Conservation (phyloP, 768 basidiomycete genomes). For the Agaricus bisporus region DNA sequence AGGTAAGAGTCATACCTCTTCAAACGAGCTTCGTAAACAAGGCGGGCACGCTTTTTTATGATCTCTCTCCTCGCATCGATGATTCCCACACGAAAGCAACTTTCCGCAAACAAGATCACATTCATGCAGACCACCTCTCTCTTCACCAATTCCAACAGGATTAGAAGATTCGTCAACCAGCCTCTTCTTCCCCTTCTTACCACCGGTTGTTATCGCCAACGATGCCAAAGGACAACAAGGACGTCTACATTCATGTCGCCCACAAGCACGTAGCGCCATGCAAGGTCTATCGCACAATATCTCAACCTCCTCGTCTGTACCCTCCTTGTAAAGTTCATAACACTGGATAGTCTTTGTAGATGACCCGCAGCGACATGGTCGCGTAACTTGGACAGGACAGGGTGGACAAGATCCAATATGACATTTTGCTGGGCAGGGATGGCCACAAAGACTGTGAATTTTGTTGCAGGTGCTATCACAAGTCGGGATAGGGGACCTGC, state of each 20-base stretch:
- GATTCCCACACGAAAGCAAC: constrained; percentile 67
- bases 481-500: constrained; percentile 75
- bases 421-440: constrained; percentile 64
- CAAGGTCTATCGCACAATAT: constrained; percentile 81
- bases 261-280: constrained; percentile 71
- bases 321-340: constrained; percentile 31
- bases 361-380: constrained; percentile 84
- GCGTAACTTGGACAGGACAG: constrained; percentile 60
- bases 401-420: constrained; percentile 80
- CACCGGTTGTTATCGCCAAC: constrained; percentile 30
- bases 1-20: constrained; percentile 55
- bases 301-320: constrained; percentile 36
- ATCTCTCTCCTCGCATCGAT: constrained; percentile 73
- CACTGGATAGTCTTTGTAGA: constrained; percentile 56
- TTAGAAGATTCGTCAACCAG: constrained; percentile 17
- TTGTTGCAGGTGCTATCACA: constrained; percentile 69
- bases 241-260: constrained; percentile 79
- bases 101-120: constrained; percentile 82
- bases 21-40: constrained; percentile 86
- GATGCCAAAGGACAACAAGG: constrained; percentile 86
- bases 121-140: constrained; percentile 67
- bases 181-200: constrained; percentile 60
- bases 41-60: constrained; percentile 78
- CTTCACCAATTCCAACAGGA: constrained; percentile 38
- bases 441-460: constrained; percentile 58